Percentiles rank a stretch among this genome's conserved stretches.
Conservation (phyloP, 1,284 basidiomycete species). For the Marasmius sp. region DNA sequence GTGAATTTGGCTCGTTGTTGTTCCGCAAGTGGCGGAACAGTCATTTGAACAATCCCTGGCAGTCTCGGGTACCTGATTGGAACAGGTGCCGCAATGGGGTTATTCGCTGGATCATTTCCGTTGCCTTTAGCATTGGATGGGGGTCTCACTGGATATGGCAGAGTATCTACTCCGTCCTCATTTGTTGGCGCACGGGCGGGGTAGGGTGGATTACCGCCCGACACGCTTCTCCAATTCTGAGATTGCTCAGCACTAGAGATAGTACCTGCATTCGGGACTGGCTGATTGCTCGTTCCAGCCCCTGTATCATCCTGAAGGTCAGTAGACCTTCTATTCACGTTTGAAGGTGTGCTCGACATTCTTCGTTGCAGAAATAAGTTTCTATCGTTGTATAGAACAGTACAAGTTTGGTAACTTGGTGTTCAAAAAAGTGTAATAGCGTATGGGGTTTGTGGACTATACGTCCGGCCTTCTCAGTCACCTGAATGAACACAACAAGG, state of each 20-base stretch:
- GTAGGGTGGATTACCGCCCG: neutral
- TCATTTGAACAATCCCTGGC: neutral
- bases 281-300: neutral
- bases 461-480: neutral
- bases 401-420: neutral
- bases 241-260: neutral
- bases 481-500: neutral
- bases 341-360: neutral
- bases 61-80: neutral
- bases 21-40: neutral
- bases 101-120: neutral
- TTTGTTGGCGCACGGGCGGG: neutral
- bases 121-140: neutral
- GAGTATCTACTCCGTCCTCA: neutral
- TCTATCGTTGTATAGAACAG: neutral
- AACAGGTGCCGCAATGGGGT: neutral
- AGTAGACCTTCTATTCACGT: neutral
- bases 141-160: neutral
- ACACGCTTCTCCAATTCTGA: neutral
- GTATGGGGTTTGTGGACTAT: neutral
- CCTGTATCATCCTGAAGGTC: neutral
- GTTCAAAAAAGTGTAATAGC: neutral
- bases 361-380: neutral
- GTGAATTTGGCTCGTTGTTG: neutral
- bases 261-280: neutral